Base-by-base conservation (phyloP, 1,139 yeast genomes). In the Geotrichum citri-aurantii region DNA sequence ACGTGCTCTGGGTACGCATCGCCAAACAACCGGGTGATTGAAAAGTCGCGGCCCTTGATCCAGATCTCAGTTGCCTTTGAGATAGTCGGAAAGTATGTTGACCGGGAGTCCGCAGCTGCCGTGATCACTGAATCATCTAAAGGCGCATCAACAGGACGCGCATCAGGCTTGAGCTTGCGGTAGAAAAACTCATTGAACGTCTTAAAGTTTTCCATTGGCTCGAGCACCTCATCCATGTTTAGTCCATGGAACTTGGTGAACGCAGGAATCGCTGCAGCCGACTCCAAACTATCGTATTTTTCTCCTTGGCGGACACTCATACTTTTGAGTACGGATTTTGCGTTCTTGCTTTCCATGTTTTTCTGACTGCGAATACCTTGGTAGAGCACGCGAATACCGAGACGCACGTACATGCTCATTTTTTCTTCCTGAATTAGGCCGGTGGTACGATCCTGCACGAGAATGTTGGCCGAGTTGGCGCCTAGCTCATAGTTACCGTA, bases 151-250 rank as follows among this genome's bases (percentile, higher is more conserved):
- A 86, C 73, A 0, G 82, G 81, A 63, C 98, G 79, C 11, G 92
- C 83, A 0, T 79, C 85, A 0, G 88, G 86, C 65, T 83, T 85
- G 63, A 92, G 77, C 66, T 81, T 81, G 56, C 99, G 78, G 71
- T 86, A 91, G 69, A 92, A 92, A 69, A 92, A 92, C 55, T 91
- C 95, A 71, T 92, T 92, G 72, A 92, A 92, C 0, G 91, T 86
- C 6, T 73, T 74, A 71, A 81, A 92, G n/a, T 80, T 73, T 0
- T 72, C 68, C 1, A 81, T 77, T 1, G 80, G 76, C 50, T 77
- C 76, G 8, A 79, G 65, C 66, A 91, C 91, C 56, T 92, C 95
- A 0, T 81, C 74, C 70, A 89, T 72, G 69, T 88, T 88, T 51
- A 92, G 76, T 46, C 83, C 80, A 71, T 92, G 96, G 67, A 92